Base-by-base conservation (phyloP, 75 land plant genomes). In the Pinus albicaulis region DNA sequence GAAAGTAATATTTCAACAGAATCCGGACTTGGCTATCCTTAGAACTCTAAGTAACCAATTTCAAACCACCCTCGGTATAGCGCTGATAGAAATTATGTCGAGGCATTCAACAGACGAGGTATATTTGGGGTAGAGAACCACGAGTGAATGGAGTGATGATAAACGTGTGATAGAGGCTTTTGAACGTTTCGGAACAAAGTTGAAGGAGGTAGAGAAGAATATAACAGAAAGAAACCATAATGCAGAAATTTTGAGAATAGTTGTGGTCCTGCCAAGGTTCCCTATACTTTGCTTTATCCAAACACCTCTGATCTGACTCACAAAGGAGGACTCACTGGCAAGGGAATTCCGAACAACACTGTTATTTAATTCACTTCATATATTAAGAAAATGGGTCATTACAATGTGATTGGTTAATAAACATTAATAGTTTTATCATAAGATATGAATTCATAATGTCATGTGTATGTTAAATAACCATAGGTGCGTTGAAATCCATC, bases 81-180 rank as follows among this genome's bases (percentile, higher is more conserved):
- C 72, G 4, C 41, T 70, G 23, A 1, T 70, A 19, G 99, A 96
- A 80, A 75, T 88, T 4, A 81, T 96, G 73, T 96, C 99, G 36
- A 86, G 82, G 53, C 99, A 93, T 59, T 84, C 94, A 5, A 76
- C 86, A 20, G 90, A 93, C 38, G 96, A 96, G 81, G 92, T 87
- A 86, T 96, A 89, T 70, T 53, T 96, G 41, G 97, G 92, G 6
- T 79, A 85, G 69, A 22, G 76, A 22, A 73, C 78, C n/a, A 65
- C 78, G 12, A 55, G 78, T 44, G 78, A 84, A 34, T 78, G 87
- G 60, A 59, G n/a, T 4, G 60, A 59, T 4, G 60, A 59, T 4
- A 4, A 3, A 4, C 60, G 60, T n/a, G 60, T n/a, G 19, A 17
- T 59, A 17, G 60, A 17, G n/a, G 60, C 60, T 3, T 59, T 59